Evolutionary conservation across 176 grass and related monocot species (phyloP), one percentile per base, ranked within the genome.

Genomic region (Chrysopogon serrulatus): DNA sequence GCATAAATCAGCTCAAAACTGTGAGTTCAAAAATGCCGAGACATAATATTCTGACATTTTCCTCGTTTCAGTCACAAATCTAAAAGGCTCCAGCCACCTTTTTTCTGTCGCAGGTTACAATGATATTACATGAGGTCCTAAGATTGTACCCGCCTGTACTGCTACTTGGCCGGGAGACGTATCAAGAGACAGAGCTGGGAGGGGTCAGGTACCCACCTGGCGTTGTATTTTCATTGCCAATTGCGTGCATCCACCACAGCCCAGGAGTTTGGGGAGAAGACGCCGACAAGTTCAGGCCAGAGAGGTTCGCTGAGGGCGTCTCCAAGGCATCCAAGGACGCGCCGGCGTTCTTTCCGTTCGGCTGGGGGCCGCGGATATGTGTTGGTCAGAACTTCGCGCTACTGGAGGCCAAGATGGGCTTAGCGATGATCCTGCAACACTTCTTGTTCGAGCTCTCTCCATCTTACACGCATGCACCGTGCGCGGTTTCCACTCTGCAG

Each of bases 91-190:
- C 17, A 10, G 57, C 24, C 13, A 8, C 4, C 1, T 4, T 17
- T 63, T 15, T 36, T 79, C 0, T 77, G n/a, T 44, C 56, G 44
- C 57, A 96, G 88, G 91, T 96, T 39, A 93, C 94, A 10, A 91
- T 96, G 88, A 85, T 93, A 79, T 21, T 96, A 32, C 65, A 93
- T 23, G 94, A 96, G 84, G 94, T 93, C 53, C 88, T 96, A 10
- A 68, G 94, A 23, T 39, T 96, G 8, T 93, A 93, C 83, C 90
- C 94, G 19, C 88, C 94, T 9, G 47, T 59, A 26, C 18, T 79
- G 5, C 13, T 28, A 21, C 3, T 96, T 81, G 4, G 17, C 6
- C 71, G 88, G 23, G 64, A 87, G 65, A 74, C 77, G 12, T 84
- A 89, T 48, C 74, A 77, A 45, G 74, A 82, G 16, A 66, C 87